phyloP scores from a whole-genome alignment of 1,139 yeast species.

The Arxiozyma telluris region DNA sequence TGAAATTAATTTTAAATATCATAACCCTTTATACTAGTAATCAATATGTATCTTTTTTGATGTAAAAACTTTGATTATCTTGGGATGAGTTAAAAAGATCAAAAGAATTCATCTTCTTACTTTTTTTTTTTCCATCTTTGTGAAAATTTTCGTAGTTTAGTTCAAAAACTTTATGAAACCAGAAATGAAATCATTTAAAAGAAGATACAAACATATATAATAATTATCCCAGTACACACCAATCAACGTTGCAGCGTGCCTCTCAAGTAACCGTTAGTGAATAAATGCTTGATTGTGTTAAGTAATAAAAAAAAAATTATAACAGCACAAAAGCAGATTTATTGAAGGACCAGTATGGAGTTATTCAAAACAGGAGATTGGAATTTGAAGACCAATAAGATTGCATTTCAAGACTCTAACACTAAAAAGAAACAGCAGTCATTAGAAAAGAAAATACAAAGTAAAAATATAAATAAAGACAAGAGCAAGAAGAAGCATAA shows the following conservation, averaged over 20 bases:
- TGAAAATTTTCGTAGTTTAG: not conserved
- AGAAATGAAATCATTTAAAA: not conserved
- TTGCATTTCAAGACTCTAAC: conserved; percentile 36
- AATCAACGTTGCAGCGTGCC: too few relatives aligned
- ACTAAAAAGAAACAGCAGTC: conserved; percentile 12
- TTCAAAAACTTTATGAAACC: too few relatives aligned
- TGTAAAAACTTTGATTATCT: too few relatives aligned
- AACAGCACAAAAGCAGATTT: not conserved
- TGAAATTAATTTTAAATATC: too few relatives aligned
- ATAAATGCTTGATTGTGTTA: too few relatives aligned
- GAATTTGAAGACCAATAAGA: conserved; percentile 51
- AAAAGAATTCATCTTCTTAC: not conserved
- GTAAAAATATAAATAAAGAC: conserved; percentile 3
- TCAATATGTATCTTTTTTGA: not conserved
- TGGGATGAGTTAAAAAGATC: not conserved
- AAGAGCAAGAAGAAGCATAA: not conserved
- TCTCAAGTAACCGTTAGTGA: too few relatives aligned
- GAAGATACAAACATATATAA: too few relatives aligned
- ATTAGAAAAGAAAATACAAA: conserved; percentile 5
- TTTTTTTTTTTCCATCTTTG: too few relatives aligned
- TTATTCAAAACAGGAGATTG: conserved; percentile 77
- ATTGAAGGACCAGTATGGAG: conserved; percentile 38
- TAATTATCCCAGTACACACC: not conserved
- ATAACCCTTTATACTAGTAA: too few relatives aligned
- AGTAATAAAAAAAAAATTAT: not conserved